Conservation (phyloP, 192 early-diverging fungal genomes). For the Coemansia sp. region DNA sequence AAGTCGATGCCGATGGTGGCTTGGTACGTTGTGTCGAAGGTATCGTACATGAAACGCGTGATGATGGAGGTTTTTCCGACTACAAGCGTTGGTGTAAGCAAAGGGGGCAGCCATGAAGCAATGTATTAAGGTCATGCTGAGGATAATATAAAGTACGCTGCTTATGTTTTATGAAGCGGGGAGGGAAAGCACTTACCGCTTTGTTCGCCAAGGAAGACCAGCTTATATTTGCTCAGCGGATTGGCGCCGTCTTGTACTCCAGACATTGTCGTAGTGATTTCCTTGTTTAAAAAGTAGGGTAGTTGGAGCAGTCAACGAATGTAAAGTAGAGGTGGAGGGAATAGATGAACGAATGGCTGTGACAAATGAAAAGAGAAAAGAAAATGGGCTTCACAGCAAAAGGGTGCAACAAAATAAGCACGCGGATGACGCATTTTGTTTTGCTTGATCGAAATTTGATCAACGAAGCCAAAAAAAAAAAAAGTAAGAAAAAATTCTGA, state of each 20-base stretch:
- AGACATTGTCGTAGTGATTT: constrained; percentile 22
- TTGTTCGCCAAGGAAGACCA: constrained; percentile 99
- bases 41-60: constrained; percentile 99
- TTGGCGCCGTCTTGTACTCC: constrained; percentile 54
- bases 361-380: not conserved
- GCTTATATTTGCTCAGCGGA: constrained; percentile 90
- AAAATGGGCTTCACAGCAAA: not conserved
- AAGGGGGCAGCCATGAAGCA: not conserved
- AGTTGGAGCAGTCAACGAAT: not conserved
- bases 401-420: no score
- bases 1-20: constrained; percentile 99
- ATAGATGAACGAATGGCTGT: not conserved
- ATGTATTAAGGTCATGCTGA: no score
- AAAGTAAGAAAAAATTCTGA: not conserved
- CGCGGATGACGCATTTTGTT: not conserved
- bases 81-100: constrained; percentile 25
- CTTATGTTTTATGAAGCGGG: no score
- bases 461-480: not conserved
- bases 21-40: constrained; percentile 99
- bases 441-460: constrained; percentile 5
- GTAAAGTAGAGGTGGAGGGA: not conserved
- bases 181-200: constrained; percentile 68
- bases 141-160: no score
- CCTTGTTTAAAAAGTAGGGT: constrained; percentile 3
- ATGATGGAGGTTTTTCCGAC: constrained; percentile 99